Evolutionary conservation across 441 rosid genomes (phyloP).

Genomic region (Flueggea neowawraea): DNA sequence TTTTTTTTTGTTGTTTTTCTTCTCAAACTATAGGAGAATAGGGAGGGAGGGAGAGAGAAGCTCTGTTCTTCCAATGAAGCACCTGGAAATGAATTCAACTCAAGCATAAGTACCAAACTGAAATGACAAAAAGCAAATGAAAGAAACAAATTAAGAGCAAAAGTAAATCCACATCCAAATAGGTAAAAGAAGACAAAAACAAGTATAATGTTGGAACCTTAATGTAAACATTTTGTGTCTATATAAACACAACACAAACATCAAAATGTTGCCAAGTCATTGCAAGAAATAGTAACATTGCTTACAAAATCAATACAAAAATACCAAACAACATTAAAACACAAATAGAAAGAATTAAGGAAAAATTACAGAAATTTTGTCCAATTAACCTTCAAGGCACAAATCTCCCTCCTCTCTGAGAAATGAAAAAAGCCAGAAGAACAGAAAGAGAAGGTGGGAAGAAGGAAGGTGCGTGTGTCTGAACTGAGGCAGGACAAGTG

Average conservation of each 20-base stretch:
- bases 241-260: constrained; percentile 10
- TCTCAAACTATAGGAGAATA: not conserved
- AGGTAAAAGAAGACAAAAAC: constrained; percentile 19
- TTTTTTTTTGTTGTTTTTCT: not conserved
- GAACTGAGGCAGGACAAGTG: not conserved
- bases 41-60: constrained; percentile 3
- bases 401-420: not conserved
- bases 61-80: constrained; percentile 8
- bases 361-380: not conserved
- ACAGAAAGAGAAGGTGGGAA: not conserved
- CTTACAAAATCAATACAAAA: no score
- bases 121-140: constrained; percentile 4
- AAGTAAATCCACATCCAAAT: constrained; percentile 17
- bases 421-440: not conserved
- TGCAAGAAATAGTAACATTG: not conserved
- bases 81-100: not conserved
- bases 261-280: not conserved
- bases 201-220: constrained; percentile 6
- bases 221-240: constrained; percentile 4
- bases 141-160: constrained; percentile 2
- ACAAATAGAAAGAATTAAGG: not conserved
- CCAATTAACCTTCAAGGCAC: constrained; percentile 9
- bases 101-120: constrained; percentile 4
- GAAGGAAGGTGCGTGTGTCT: not conserved
- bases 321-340: no score